Conservation (phyloP, 495 filamentous ascomycete species). For the Xylaria bambusicola region DNA sequence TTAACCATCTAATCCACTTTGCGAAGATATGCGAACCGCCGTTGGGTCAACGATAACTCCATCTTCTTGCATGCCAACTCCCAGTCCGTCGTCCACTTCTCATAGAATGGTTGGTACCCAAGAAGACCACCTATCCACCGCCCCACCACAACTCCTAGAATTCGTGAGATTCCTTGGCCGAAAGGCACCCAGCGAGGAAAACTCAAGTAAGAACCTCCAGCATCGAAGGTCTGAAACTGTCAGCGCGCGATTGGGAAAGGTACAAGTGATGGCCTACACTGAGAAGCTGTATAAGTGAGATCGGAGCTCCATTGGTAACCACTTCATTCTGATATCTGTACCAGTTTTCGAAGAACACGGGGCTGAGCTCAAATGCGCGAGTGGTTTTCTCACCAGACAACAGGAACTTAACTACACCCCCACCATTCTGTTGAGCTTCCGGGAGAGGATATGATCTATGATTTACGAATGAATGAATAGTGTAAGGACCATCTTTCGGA, state of each 20-base stretch:
- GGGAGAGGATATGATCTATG: too few species aligned
- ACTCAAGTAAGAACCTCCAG: conserved; percentile 35
- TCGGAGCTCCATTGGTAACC: conserved; percentile 26
- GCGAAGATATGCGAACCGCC: too few species aligned
- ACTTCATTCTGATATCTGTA: conserved; percentile 47
- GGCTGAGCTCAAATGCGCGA: too few species aligned
- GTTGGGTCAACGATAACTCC: conserved; percentile 28
- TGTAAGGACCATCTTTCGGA: too few species aligned
- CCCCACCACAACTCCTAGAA: conserved; percentile 38
- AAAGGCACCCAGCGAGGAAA: conserved; percentile 41
- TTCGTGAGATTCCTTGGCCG: conserved; percentile 28
- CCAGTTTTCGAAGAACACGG: conserved; percentile 52
- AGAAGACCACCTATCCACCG: conserved; percentile 46
- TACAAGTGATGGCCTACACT: conserved; percentile 24
- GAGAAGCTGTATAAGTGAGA: conserved; percentile 41
- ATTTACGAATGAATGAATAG: too few species aligned
- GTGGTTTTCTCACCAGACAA: too few species aligned
- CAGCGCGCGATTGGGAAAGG: neutral
- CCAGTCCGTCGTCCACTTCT: conserved; percentile 48
- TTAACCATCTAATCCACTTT: too few species aligned
- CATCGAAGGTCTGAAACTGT: conserved; percentile 37
- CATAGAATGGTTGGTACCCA: conserved; percentile 47
- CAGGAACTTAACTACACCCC: too few species aligned
- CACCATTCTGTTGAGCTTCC: too few species aligned
- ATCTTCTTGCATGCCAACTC: conserved; percentile 38